Evolutionary conservation across 306 rosid genomes (phyloP).

Genomic region (Castanospermum australe): DNA sequence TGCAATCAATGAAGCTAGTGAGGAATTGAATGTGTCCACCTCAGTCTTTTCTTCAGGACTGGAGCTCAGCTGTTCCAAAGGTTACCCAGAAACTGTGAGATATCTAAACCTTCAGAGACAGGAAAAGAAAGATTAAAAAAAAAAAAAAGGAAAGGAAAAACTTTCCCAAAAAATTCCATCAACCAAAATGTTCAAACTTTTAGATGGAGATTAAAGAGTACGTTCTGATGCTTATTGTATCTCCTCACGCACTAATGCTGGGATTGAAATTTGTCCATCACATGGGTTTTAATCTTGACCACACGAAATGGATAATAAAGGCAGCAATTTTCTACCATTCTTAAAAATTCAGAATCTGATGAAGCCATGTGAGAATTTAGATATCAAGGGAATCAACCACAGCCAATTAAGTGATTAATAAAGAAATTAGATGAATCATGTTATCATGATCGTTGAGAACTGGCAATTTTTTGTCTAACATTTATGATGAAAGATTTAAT

Average conservation of each 20-base stretch:
- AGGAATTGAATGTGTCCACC: slow-evolving; percentile 82
- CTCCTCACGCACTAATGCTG: not conserved
- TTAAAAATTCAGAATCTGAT: slow-evolving; percentile 21
- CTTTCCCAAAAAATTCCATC: not conserved
- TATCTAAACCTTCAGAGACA: slow-evolving; percentile 19
- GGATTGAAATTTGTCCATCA: not conserved
- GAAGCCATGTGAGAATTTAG: not conserved
- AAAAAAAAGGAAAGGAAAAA: too few species aligned
- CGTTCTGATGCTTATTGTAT: not conserved
- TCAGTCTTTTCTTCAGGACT: slow-evolving; percentile 80
- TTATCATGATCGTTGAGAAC: not conserved
- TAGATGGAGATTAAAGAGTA: not conserved
- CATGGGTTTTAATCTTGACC: slow-evolving; percentile 1
- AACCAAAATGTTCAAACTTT: slow-evolving; percentile 2
- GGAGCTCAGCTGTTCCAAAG: slow-evolving; percentile 68
- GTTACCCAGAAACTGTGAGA: slow-evolving; percentile 35
- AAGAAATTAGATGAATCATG: slow-evolving; percentile 11
- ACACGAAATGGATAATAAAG: not conserved
- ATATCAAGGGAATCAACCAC: not conserved
- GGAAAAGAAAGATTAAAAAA: not conserved
- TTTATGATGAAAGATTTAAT: not conserved
- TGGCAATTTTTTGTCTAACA: not conserved
- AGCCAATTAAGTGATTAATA: not conserved
- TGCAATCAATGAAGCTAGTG: slow-evolving; percentile 73
- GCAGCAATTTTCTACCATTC: not conserved